Conservation (phyloP, 331 rosid species). For the Erythrophleum ivorense region DNA sequence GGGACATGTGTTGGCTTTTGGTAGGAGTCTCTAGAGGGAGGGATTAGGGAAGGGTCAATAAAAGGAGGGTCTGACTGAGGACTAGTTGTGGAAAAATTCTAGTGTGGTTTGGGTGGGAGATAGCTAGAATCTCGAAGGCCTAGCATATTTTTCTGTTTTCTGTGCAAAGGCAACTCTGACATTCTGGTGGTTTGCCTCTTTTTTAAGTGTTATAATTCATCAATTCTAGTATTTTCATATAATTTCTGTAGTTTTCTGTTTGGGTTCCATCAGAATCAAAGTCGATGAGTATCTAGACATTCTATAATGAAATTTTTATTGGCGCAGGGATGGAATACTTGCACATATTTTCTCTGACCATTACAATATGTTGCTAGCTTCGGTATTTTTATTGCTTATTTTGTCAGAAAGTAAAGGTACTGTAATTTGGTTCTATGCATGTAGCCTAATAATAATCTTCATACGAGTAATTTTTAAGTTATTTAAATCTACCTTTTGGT, state of each 20-base stretch:
- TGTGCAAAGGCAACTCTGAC: neutral
- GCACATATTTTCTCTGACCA: constrained; percentile 57
- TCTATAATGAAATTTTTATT: constrained; percentile 25
- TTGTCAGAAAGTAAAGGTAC: constrained; percentile 77
- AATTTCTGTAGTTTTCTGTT: neutral
- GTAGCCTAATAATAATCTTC: constrained; percentile 25
- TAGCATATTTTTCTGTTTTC: neutral
- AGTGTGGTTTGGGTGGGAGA: neutral
- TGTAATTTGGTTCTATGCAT: constrained; percentile 22
- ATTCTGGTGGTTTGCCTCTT: neutral
- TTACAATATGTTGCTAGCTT: constrained; percentile 58
- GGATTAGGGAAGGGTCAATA: no score
- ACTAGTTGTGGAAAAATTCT: neutral
- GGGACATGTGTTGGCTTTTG: neutral
- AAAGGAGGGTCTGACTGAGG: neutral
- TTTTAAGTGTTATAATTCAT: neutral
- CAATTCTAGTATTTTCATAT: neutral
- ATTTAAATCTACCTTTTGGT: constrained; percentile 25
- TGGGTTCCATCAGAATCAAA: neutral
- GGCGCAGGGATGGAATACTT: constrained; percentile 71
- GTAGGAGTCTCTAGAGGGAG: neutral
- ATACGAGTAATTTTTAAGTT: constrained; percentile 7
- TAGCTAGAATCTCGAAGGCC: neutral
- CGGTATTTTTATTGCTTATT: constrained; percentile 62
- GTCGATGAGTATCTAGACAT: constrained; percentile 18